Evolutionary conservation across 495 filamentous ascomycete genomes (phyloP), one percentile per base, ranked within the genome.

Genomic region (Echria macrotheca): DNA sequence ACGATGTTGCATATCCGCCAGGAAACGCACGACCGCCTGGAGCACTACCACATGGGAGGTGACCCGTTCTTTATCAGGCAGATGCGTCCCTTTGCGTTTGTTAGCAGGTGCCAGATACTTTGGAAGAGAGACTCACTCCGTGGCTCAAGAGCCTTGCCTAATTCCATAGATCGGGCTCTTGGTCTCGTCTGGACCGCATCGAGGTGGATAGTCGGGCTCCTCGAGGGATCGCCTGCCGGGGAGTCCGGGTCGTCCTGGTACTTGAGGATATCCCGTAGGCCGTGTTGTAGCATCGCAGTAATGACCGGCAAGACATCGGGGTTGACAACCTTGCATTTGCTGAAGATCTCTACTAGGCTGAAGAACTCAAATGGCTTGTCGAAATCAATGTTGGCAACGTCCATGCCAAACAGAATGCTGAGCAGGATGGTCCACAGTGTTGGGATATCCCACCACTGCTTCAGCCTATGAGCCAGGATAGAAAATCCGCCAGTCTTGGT

Each of bases 351-450:
- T 9, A 88, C 58, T 2, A 97, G 75, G 37, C 73, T 81, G 60
- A 79, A 84, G 15, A 84, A 74, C 50, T 89, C 83, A 58, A 95
- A 84, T 5, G 83, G 74, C 52, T 76, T 76, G 47, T 85, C 80
- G 56, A 87, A 79, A 57, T 90, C 76, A 54, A 95, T 75, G 28
- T 80, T 74, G 29, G 81, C 83, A 51, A 93, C 77, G 60, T 95
- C 89, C 41, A 77, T 72, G 12, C 86, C 89, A 63, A 98, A 94
- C 8, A 98, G 69, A 38, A 96, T 84, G 39, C 87, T 80, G 68
- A 98, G 91, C 59, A 87, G 89, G 28, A 93, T 83, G 5, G 85
- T 82, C 94, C 94, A 98, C 23, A 96, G 63, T 6, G 80, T 76
- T 7, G 88, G 79, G 11, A 93, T 73, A 61, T 85, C 83, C 93